Evolutionary conservation across 2,329 filamentous ascomycete species (phyloP).

Genomic region (Kalmusia sp.): DNA sequence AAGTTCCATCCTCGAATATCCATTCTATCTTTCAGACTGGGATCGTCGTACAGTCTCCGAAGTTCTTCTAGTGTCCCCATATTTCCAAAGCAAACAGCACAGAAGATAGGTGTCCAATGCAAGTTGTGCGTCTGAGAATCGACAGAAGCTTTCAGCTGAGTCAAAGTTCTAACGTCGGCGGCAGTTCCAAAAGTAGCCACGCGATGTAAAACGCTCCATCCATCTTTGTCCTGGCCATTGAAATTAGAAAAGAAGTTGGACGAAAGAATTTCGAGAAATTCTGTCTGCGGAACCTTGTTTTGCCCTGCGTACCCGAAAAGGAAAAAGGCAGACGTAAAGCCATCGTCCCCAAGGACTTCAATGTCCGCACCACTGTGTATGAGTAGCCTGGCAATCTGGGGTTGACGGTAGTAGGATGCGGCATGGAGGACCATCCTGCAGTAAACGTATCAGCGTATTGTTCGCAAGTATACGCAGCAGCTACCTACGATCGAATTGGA

Average conservation of each 20-base stretch:
- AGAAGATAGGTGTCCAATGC: constrained; percentile 13
- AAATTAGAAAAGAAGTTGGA: constrained; percentile 14
- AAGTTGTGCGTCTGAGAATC: not conserved
- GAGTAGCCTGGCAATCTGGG: constrained; percentile 7
- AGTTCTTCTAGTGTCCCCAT: constrained; percentile 9
- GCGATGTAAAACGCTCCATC: constrained; percentile 15
- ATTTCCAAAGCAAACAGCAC: constrained; percentile 11
- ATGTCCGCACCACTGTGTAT: constrained; percentile 2
- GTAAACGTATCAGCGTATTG: not conserved
- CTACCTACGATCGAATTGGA: constrained; percentile 4
- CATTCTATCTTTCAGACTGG: not conserved
- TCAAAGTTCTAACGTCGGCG: not conserved
- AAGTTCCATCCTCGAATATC: constrained; percentile 19
- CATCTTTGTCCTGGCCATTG: constrained; percentile 8
- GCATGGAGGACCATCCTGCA: not conserved
- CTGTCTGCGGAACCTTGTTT: constrained; percentile 2
- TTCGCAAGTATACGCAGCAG: not conserved
- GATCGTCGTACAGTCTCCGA: not conserved
- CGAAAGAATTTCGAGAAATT: constrained; percentile 13
- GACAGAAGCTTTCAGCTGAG: not conserved
- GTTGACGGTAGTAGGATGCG: constrained; percentile 7
- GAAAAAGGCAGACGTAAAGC: constrained; percentile 5
- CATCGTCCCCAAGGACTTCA: not conserved
- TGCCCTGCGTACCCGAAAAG: not conserved
- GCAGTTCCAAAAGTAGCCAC: constrained; percentile 13